Conservation (phyloP, 768 basidiomycete genomes). For the Pleurotus sapidus region DNA sequence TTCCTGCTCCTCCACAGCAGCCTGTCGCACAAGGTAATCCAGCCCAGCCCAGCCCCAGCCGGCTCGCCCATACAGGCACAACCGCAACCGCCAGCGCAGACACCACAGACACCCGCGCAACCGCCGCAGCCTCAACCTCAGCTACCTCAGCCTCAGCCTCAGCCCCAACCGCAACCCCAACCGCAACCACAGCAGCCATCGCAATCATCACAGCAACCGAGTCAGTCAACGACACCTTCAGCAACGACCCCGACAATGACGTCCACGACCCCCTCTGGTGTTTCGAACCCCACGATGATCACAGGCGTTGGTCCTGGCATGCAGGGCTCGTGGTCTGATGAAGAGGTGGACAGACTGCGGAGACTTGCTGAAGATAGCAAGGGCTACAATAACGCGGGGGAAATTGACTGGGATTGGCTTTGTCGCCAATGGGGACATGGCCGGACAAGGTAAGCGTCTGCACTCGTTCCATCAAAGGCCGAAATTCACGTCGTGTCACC, state of each 20-base stretch:
- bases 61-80: constrained; percentile 8
- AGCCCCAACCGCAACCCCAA: constrained; percentile 14
- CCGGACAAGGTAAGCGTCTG: constrained; percentile 57
- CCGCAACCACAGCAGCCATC: constrained; percentile 14
- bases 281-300: constrained; percentile 25
- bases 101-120: constrained; percentile 4
- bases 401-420: constrained; percentile 81
- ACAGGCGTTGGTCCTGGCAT: constrained; percentile 33
- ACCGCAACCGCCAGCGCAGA: constrained; percentile 13
- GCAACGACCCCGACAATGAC: constrained; percentile 21
- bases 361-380: constrained; percentile 69
- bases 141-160: constrained; percentile 19
- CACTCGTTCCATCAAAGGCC: neutral
- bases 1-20: constrained; percentile 11
- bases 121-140: constrained; percentile 7
- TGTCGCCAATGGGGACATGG: constrained; percentile 71
- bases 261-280: constrained; percentile 26
- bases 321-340: constrained; percentile 77
- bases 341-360: constrained; percentile 68
- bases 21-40: constrained; percentile 15
- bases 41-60: neutral
- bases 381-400: constrained; percentile 42
- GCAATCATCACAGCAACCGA: constrained; percentile 11
- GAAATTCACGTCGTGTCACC: neutral
- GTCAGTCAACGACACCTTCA: constrained; percentile 19